Percentiles rank a stretch among this genome's conserved stretches.
These are phyloP conservation scores for Castanospermum australe DNA, from an alignment of 306 rosid species.

Conservation along the genomic window DNA sequence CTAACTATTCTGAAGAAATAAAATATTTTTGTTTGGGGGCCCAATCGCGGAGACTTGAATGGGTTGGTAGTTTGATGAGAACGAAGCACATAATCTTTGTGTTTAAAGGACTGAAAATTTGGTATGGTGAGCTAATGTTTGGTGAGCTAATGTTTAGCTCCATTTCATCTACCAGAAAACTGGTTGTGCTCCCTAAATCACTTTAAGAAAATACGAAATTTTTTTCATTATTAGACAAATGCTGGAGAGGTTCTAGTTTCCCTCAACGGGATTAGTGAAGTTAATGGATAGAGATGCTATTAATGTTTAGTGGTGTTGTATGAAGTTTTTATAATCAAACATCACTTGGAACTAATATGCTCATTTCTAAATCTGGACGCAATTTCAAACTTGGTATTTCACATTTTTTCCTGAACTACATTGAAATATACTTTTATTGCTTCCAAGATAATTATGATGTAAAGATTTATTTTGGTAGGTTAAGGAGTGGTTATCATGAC, in stretches of 20 bases:
- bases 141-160: too few species aligned
- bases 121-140: background rate
- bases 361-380: background rate
- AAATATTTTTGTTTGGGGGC: background rate
- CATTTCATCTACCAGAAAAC: background rate
- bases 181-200: background rate
- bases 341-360: background rate
- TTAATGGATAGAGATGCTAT: background rate
- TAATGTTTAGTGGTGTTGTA: background rate
- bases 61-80: background rate
- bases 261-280: background rate
- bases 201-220: background rate
- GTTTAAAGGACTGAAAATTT: background rate
- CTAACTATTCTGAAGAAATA: background rate
- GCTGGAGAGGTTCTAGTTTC: background rate
- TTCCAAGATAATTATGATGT: background rate
- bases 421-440: background rate
- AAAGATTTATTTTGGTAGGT: background rate
- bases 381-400: background rate
- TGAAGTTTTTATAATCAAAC: background rate
- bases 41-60: conserved; percentile 4
- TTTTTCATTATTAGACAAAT: background rate
- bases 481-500: conserved; percentile 4
- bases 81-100: background rate
- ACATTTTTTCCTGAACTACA: background rate